A percentile compares a stretch with the other conserved stretches of the same genome.
Evolutionary conservation across 371 early-diverging fungal genomes (phyloP).

Genomic region (Conidiobolus incongruus): DNA sequence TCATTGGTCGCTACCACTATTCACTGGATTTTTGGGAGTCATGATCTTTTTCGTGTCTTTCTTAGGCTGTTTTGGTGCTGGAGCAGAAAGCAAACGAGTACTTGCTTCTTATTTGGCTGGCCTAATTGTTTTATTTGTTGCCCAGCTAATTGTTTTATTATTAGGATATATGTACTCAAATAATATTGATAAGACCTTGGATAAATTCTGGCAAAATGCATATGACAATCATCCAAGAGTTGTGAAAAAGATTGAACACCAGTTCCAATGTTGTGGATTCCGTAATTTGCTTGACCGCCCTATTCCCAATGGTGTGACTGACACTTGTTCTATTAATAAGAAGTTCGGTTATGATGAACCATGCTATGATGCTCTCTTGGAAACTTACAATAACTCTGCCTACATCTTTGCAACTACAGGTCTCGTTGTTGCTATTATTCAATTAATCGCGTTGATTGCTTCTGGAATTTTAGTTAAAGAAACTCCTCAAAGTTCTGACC

Average conservation of each 20-base stretch:
- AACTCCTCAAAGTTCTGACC: too few relatives aligned
- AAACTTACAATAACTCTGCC: background rate
- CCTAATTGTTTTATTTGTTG: background rate
- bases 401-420: too few relatives aligned
- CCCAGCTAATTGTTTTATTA: background rate
- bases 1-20: background rate
- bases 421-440: too few relatives aligned
- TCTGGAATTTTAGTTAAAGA: too few relatives aligned
- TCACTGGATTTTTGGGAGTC: background rate
- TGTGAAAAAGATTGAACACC: constrained; percentile 4
- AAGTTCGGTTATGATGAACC: constrained; percentile 4
- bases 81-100: background rate
- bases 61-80: background rate
- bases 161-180: background rate
- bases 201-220: constrained; percentile 5
- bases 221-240: constrained; percentile 3
- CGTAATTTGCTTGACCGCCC: constrained; percentile 3
- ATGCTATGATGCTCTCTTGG: constrained; percentile 2
- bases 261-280: constrained; percentile 8
- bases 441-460: too few relatives aligned
- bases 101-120: constrained; percentile 2
- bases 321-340: constrained; percentile 3
- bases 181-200: background rate
- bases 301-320: constrained; percentile 1
- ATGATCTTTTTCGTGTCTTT: background rate